Conservation (phyloP, 768 basidiomycete genomes). For the Suillus cothurnatus region DNA sequence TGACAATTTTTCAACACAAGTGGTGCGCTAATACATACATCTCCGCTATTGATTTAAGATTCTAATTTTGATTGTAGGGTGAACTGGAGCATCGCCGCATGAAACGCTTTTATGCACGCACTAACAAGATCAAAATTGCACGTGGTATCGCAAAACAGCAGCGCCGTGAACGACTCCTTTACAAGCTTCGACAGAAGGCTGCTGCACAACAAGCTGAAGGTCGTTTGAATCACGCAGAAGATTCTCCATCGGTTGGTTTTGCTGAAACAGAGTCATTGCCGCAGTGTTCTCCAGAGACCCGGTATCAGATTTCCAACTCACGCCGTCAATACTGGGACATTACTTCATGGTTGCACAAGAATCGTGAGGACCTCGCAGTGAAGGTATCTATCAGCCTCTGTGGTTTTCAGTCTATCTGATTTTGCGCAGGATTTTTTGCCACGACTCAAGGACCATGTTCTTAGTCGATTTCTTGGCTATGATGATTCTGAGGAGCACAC, state of each 20-base stretch:
- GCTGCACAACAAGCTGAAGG: background rate
- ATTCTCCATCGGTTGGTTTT: background rate
- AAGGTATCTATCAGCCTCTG: slow-evolving; percentile 7
- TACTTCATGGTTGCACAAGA: slow-evolving; percentile 13
- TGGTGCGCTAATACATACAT: slow-evolving; percentile 16
- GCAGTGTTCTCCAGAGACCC: background rate
- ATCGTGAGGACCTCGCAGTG: slow-evolving; percentile 30
- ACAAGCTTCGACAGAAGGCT: slow-evolving; percentile 18
- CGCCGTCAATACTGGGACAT: slow-evolving; percentile 12
- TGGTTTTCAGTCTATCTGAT: background rate
- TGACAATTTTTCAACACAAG: slow-evolving; percentile 37
- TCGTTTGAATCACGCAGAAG: background rate
- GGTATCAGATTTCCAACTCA: slow-evolving; percentile 25
- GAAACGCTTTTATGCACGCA: slow-evolving; percentile 38
- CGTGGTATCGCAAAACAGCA: slow-evolving; percentile 31
- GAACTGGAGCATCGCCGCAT: slow-evolving; percentile 38
- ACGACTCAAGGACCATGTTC: background rate
- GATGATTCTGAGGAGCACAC: slow-evolving; percentile 14
- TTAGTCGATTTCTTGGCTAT: background rate
- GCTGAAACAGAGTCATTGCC: slow-evolving; percentile 16
- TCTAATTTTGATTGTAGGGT: slow-evolving; percentile 24
- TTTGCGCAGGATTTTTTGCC: slow-evolving; percentile 33
- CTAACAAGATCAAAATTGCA: slow-evolving; percentile 32
- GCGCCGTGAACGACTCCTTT: slow-evolving; percentile 15
- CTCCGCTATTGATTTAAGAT: background rate